A percentile compares a stretch with the other conserved stretches of the same genome.
phyloP scores from a whole-genome alignment of 768 basidiomycete species.

The Boletus subcaerulescens region DNA sequence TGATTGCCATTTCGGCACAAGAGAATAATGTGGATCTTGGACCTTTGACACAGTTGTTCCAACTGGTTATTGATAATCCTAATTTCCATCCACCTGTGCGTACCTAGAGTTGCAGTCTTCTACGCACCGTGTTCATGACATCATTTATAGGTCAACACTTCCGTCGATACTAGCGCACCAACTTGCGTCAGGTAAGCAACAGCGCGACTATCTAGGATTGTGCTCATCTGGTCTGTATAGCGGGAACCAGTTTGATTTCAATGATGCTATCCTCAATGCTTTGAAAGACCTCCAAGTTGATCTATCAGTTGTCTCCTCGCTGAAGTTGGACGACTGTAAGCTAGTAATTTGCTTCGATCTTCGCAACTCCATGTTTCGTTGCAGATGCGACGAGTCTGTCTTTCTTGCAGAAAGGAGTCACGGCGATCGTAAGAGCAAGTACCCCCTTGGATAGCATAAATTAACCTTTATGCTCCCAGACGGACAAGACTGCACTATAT shows the following conservation, averaged over 20 bases:
- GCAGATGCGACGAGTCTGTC: slow-evolving; percentile 53
- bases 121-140: background rate
- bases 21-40: slow-evolving; percentile 60
- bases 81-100: slow-evolving; percentile 49
- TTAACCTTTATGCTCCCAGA: slow-evolving; percentile 33
- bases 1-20: slow-evolving; percentile 50
- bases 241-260: slow-evolving; percentile 62
- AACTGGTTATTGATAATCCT: slow-evolving; percentile 50
- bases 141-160: slow-evolving; percentile 46
- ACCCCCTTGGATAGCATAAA: background rate
- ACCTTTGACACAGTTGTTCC: slow-evolving; percentile 52
- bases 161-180: slow-evolving; percentile 49
- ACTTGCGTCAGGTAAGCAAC: slow-evolving; percentile 54
- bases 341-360: background rate
- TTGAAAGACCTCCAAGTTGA: slow-evolving; percentile 58
- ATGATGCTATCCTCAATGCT: slow-evolving; percentile 59
- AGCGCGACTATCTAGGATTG: background rate
- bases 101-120: background rate
- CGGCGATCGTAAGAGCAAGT: slow-evolving; percentile 43
- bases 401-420: slow-evolving; percentile 56
- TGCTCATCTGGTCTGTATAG: slow-evolving; percentile 33
- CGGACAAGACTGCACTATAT: slow-evolving; percentile 60
- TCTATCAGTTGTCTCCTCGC: slow-evolving; percentile 48
- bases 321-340: slow-evolving; percentile 69
- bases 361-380: slow-evolving; percentile 2